A percentile compares a stretch with the other conserved stretches of the same genome.
Conservation (phyloP, 805 yeast species). For the Lachancea meyersii region DNA sequence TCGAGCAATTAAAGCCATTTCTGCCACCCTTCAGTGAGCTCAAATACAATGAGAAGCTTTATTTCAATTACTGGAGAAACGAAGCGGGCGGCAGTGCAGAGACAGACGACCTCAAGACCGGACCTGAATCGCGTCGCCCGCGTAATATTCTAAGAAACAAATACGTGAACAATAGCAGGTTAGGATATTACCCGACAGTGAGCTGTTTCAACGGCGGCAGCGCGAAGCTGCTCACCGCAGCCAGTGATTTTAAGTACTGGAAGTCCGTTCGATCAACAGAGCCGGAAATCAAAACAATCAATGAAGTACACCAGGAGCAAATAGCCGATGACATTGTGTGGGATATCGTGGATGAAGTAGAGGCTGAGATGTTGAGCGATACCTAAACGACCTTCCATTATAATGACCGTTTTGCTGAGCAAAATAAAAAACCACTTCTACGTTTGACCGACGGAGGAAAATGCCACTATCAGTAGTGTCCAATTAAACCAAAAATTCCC, state of each 20-base stretch:
- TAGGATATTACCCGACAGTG: conserved; percentile 89
- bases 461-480: too few species aligned
- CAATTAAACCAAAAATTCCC: too few species aligned
- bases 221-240: conserved; percentile 65
- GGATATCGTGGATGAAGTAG: conserved; percentile 83
- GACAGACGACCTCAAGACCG: not conserved
- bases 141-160: conserved; percentile 28
- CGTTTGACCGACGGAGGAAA: too few species aligned
- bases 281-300: conserved; percentile 43
- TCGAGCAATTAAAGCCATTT: conserved; percentile 64
- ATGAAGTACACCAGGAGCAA: conserved; percentile 57
- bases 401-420: too few species aligned
- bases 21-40: conserved; percentile 70
- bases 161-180: conserved; percentile 67
- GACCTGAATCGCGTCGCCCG: conserved; percentile 21
- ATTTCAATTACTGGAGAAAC: conserved; percentile 29
- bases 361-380: conserved; percentile 36
- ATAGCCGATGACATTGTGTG: conserved; percentile 76
- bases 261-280: conserved; percentile 34
- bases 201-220: conserved; percentile 77
- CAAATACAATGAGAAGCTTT: conserved; percentile 36
- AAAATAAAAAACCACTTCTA: too few species aligned
- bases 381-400: too few species aligned
- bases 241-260: conserved; percentile 42
- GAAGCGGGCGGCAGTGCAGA: conserved; percentile 1